A percentile compares a stretch with the other conserved stretches of the same genome.
Conservation (phyloP, 2,329 filamentous ascomycete species). For the Aspergillus pseudonomiae region DNA sequence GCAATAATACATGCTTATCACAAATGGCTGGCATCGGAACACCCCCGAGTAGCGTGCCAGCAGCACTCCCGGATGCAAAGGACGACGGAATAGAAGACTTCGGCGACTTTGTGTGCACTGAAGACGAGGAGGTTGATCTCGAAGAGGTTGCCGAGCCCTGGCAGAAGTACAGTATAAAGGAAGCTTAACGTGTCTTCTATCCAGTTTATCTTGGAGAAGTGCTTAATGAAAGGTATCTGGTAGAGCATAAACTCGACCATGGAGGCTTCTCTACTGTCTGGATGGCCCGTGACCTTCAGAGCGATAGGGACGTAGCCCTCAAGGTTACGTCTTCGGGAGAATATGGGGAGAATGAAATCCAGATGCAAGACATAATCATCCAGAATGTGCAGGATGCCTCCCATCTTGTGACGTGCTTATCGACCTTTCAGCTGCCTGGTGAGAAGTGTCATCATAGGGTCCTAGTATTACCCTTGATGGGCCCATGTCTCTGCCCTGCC, state of each 20-base stretch:
- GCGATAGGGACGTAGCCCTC: constrained; percentile 26
- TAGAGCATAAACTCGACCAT: constrained; percentile 30
- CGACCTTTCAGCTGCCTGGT: constrained; percentile 24
- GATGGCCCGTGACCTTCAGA: constrained; percentile 28
- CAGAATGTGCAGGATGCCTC: constrained; percentile 20
- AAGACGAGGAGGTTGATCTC: constrained; percentile 9
- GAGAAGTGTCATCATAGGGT: constrained; percentile 20
- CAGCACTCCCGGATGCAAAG: too few relatives aligned
- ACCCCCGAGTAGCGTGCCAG: too few relatives aligned
- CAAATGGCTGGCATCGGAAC: too few relatives aligned
- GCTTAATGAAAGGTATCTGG: constrained; percentile 26
- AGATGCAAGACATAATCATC: constrained; percentile 26
- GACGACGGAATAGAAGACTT: too few relatives aligned
- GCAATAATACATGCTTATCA: too few relatives aligned
- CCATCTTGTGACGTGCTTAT: constrained; percentile 23
- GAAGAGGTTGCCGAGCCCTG: constrained; percentile 24
- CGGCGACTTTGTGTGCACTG: too few relatives aligned
- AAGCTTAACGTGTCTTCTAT: constrained; percentile 20
- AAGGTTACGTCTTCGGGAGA: constrained; percentile 26
- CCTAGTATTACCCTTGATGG: constrained; percentile 26
- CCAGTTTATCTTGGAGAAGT: constrained; percentile 24
- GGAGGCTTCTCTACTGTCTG: constrained; percentile 30
- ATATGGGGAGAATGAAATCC: constrained; percentile 21
- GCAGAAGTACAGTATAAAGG: constrained; percentile 18
- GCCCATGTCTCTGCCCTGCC: constrained; percentile 20